Evolutionary conservation across 2,329 filamentous ascomycete genomes (phyloP).

Genomic region (Colletotrichum theobromicola): DNA sequence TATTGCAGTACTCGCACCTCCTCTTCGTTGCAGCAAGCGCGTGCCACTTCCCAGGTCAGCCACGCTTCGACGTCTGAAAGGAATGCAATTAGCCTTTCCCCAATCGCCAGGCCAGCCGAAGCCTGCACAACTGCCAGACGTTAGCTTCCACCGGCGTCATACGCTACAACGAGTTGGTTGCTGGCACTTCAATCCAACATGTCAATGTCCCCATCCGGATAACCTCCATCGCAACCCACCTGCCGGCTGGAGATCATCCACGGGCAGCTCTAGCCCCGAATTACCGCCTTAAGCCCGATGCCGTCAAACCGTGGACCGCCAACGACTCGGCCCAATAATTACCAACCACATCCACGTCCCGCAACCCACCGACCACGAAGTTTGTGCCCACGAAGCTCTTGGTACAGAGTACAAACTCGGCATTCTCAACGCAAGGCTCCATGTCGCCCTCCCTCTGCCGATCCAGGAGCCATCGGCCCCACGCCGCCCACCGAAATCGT

Average conservation of each 20-base stretch:
- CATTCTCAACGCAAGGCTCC: background rate
- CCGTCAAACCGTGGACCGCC: background rate
- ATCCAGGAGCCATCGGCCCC: slow-evolving; percentile 19
- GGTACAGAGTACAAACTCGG: background rate
- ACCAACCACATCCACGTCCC: background rate
- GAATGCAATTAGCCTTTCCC: background rate
- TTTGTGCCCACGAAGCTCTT: background rate
- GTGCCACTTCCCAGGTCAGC: background rate
- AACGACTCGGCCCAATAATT: background rate
- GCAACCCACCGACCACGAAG: background rate
- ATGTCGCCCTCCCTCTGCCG: slow-evolving; percentile 6
- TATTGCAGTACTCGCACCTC: background rate
- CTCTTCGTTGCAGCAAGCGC: background rate
- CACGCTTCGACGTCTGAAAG: background rate
- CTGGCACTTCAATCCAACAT: background rate
- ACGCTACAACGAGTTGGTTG: background rate
- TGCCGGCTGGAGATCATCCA: background rate
- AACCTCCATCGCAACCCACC: background rate
- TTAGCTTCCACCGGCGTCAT: background rate
- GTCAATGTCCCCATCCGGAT: background rate
- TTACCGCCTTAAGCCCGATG: background rate
- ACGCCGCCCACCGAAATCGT: background rate
- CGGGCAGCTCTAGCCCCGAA: slow-evolving; percentile 10
- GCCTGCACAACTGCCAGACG: background rate
- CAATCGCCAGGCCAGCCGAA: background rate